Evolutionary conservation across 2,329 filamentous ascomycete species (phyloP).

Genomic region (Ascochyta viciae-villosae): DNA sequence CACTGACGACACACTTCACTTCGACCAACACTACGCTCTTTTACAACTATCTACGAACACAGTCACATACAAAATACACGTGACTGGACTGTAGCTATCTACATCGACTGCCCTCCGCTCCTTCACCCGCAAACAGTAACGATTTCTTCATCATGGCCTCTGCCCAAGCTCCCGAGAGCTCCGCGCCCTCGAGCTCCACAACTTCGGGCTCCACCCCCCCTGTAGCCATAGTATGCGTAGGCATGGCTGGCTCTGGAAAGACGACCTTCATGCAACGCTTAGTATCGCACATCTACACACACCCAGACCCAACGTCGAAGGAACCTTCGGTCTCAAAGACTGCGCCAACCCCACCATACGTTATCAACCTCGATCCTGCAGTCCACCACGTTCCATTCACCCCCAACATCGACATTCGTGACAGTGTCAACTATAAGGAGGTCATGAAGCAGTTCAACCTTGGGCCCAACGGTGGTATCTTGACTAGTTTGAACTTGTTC

Average conservation of each 20-base stretch:
- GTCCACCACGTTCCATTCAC: slow-evolving; percentile 94
- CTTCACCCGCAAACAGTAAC: background rate
- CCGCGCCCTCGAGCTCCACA: slow-evolving; percentile 13
- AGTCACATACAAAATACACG: background rate
- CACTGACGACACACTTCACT: slow-evolving; percentile 1
- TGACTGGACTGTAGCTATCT: background rate
- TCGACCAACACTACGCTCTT: slow-evolving; percentile 16
- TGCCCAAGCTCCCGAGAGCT: slow-evolving; percentile 26
- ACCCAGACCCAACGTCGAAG: slow-evolving; percentile 61
- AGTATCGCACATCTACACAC: slow-evolving; percentile 86
- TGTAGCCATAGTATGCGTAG: slow-evolving; percentile 87
- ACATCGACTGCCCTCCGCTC: too few relatives aligned
- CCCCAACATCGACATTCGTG: slow-evolving; percentile 97
- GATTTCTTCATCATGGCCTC: slow-evolving; percentile 51
- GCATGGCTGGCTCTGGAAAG: slow-evolving; percentile 98
- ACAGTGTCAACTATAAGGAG: slow-evolving; percentile 99
- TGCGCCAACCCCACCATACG: slow-evolving; percentile 74
- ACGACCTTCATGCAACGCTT: slow-evolving; percentile 99
- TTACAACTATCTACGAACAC: background rate
- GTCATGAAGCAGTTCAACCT: slow-evolving; percentile 99
- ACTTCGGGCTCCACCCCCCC: slow-evolving; percentile 51
- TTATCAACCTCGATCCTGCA: slow-evolving; percentile 95
- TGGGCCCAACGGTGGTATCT: slow-evolving; percentile 93
- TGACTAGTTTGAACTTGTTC: slow-evolving; percentile 95
- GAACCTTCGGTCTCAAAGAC: slow-evolving; percentile 40